Base-by-base conservation (phyloP, 345 rosid species). In the Microthlaspi erraticum region DNA sequence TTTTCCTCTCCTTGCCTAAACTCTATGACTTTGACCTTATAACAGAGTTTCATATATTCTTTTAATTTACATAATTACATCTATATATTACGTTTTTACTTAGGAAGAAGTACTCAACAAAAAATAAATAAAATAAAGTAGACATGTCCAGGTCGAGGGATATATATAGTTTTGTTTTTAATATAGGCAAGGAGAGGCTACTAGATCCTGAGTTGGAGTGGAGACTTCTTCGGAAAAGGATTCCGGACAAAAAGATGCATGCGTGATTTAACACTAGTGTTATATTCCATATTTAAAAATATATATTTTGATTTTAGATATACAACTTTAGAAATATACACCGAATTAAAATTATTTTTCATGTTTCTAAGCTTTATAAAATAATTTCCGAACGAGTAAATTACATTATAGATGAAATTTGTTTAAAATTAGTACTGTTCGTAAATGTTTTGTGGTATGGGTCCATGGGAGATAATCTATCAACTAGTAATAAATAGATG, bases 181-280 rank as follows among this genome's bases (percentile, higher is more conserved):
- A n/a, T n/a, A 51, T 64, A 52, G 64, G 29, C 20, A 64, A 44
- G 58, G 42, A 64, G 10, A 54, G 33, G 56, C 37, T 23, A 43
- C 10, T 72, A 63, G 56, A 72, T 33, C 70, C 23, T 16, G 53
- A 19, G 55, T 17, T 16, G 37, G 31, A 44, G 55, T 62, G 17
- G 26, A 72, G 71, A 26, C 65, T 26, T 64, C 58, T 72, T 37
- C 26, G 51, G 48, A 55, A 64, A 72, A 72, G 77, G 71, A 37
- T 56, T 64, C 51, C 36, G 64, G 71, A 73, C 71, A 73, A 73
- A 42, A 51, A 55, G 58, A 64, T 55, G 48, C 76, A 72, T 63
- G 64, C 43, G 65, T 55, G 41, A 55, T n/a, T n/a, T n/a, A n/a
- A 17, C 29, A 26, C 29, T 26, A 26, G 4, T 26, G 29, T 26